Percentiles rank a stretch among this genome's conserved stretches.
Conservation (phyloP, 2,329 filamentous ascomycete species). For the Zymoseptoria crescenta region DNA sequence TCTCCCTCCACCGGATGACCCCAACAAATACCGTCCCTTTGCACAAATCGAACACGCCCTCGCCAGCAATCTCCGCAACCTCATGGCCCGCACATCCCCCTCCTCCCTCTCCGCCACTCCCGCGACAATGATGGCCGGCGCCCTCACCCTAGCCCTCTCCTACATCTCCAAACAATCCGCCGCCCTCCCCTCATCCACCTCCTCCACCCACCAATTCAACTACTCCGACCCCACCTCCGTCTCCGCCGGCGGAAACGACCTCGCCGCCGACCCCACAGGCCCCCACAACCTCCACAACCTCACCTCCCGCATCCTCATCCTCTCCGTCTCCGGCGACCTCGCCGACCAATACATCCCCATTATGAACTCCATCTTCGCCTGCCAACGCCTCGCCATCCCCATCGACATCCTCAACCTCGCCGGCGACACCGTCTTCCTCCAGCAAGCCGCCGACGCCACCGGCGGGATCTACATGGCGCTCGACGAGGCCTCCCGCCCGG, state of each 20-base stretch:
- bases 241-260: conserved; percentile 45
- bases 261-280: conserved; percentile 36
- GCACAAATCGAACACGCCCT: conserved; percentile 77
- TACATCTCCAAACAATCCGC: conserved; percentile 76
- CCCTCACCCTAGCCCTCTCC: conserved; percentile 78
- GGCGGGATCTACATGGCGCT: conserved; percentile 60
- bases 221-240: conserved; percentile 44
- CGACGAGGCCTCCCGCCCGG: conserved; percentile 34
- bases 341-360: conserved; percentile 91
- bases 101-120: conserved; percentile 58
- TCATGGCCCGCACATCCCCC: conserved; percentile 62
- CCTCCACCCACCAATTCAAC: conserved; percentile 54
- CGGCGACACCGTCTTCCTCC: conserved; percentile 81
- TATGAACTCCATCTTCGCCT: conserved; percentile 97
- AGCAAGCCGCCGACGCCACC: conserved; percentile 76
- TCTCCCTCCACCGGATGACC: conserved; percentile 36
- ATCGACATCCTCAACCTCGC: conserved; percentile 87
- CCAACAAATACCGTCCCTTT: conserved; percentile 93
- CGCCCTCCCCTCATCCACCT: conserved; percentile 31
- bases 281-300: conserved; percentile 42
- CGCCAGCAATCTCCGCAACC: conserved; percentile 61
- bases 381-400: conserved; percentile 76
- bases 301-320: conserved; percentile 75
- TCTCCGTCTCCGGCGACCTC: conserved; percentile 83
- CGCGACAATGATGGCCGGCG: conserved; percentile 83